A percentile compares a stretch with the other conserved stretches of the same genome.
phyloP scores from a whole-genome alignment of 1,284 basidiomycete species.

The Cerioporus squamosus region DNA sequence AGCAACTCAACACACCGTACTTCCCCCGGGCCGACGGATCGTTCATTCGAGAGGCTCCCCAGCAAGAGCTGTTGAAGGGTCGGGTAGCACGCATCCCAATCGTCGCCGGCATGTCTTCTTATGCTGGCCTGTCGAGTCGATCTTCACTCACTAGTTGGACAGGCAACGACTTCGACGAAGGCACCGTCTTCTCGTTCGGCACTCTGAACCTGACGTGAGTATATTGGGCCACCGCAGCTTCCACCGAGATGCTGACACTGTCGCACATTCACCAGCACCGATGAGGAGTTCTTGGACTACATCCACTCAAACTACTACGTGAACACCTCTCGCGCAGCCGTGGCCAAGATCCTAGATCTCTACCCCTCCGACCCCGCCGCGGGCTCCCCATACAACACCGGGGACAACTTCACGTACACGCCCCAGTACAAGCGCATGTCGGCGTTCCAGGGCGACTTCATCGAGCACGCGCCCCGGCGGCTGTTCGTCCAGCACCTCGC shows the following conservation, averaged over 20 bases:
- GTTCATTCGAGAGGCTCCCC: constrained; percentile 33
- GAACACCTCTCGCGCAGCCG: background rate
- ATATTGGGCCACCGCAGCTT: background rate
- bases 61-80: constrained; percentile 3
- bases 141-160: background rate
- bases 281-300: constrained; percentile 19
- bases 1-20: constrained; percentile 31
- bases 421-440: constrained; percentile 56
- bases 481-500: constrained; percentile 37
- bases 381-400: constrained; percentile 57
- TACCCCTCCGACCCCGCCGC: constrained; percentile 42
- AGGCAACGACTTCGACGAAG: constrained; percentile 39
- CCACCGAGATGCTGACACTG: background rate
- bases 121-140: background rate
- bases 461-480: constrained; percentile 51
- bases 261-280: constrained; percentile 4
- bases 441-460: constrained; percentile 49
- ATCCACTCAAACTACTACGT: constrained; percentile 14
- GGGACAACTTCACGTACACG: constrained; percentile 43
- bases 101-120: constrained; percentile 22
- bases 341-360: constrained; percentile 27
- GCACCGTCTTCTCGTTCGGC: constrained; percentile 35
- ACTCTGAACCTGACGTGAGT: constrained; percentile 19
- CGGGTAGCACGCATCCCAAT: constrained; percentile 32
- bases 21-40: constrained; percentile 43